Base-by-base conservation (phyloP, 2,329 filamentous ascomycete species). In the Metarhizium brunneum region DNA sequence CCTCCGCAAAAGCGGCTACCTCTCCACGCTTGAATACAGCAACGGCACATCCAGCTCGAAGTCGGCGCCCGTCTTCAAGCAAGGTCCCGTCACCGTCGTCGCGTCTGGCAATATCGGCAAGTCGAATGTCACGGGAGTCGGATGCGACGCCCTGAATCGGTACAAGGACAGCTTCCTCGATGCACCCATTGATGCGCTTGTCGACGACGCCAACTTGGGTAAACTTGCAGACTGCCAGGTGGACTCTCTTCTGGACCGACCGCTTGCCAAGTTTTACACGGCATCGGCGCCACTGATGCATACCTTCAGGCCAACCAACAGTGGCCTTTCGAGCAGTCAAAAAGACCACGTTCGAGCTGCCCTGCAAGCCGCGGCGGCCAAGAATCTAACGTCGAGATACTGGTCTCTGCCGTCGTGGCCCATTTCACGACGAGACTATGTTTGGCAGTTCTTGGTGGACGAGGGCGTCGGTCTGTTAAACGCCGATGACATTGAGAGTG, bases 381-480 rank as follows among this genome's bases (percentile, higher is more conserved):
- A 74, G 35, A 80, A 80, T 0, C 65, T 86, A n/a, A 76, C 76
- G 59, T 77, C 76, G 3, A 67, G 83, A 50, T 85, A 84, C 61
- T 86, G 83, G 83, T 77, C 79, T 43, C 67, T 78, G 3, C 83
- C 83, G 0, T 66, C 66, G n/a, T 85, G 82, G 82, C 82, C 83
- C 1, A 64, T 80, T 11, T 73, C 73, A 10, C 63, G 77, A 42
- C 72, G 83, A 50, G 80, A 85, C 61, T 71, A 75, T 47, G 69
- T 86, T 14, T 86, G 83, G 84, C 71, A 75, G 55, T 70, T 76
- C 1, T 63, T 86, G 40, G 64, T 79, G 3, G 67, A 71, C 13
- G 78, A 83, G 59, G 81, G 79, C 0, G 77, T 82, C 8, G 82
- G 83, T 61, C 66, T 85, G 54, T 60, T 86, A 43, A 86, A 85